A percentile compares a stretch with the other conserved stretches of the same genome.
These are phyloP conservation scores for Starmera caribaea DNA, from an alignment of 805 yeast genomes.

Conservation along the genomic window DNA sequence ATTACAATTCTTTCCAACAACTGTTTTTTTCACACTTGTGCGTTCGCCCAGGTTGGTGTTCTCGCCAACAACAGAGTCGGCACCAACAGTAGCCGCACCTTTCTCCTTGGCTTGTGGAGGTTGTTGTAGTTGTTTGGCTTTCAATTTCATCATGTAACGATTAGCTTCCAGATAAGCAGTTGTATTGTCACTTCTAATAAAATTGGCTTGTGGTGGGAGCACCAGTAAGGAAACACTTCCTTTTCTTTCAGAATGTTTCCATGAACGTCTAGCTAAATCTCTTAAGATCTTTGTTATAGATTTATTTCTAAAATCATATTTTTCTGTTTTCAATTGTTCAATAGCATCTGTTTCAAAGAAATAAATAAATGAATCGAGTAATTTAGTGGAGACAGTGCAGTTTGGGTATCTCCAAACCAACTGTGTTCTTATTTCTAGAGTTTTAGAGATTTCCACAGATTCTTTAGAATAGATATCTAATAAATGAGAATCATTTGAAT, in stretches of 20 bases:
- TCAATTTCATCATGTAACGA: conserved; percentile 59
- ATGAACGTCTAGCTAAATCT: conserved; percentile 83
- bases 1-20: conserved; percentile 62
- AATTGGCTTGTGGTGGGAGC: conserved; percentile 59
- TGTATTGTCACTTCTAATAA: conserved; percentile 70
- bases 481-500: conserved; percentile 42
- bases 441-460: conserved; percentile 61
- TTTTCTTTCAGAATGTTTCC: conserved; percentile 60
- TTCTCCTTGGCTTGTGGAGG: conserved; percentile 32
- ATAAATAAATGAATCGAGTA: conserved; percentile 67
- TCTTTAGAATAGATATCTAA: conserved; percentile 67
- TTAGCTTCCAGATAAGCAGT: conserved; percentile 87
- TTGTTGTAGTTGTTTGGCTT: conserved; percentile 32
- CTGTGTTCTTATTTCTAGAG: conserved; percentile 71
- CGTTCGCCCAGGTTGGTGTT: conserved; percentile 66
- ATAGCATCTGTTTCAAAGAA: conserved; percentile 49
- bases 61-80: conserved; percentile 73
- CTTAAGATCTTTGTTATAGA: conserved; percentile 64
- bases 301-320: conserved; percentile 22
- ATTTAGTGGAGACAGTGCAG: conserved; percentile 63
- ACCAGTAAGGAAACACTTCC: conserved; percentile 63
- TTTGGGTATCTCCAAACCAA: conserved; percentile 85
- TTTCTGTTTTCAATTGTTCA: conserved; percentile 33
- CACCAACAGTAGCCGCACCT: conserved; percentile 69
- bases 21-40: conserved; percentile 79